Base-by-base conservation (phyloP, 768 basidiomycete genomes). In the Cystobasidium ongulense region DNA sequence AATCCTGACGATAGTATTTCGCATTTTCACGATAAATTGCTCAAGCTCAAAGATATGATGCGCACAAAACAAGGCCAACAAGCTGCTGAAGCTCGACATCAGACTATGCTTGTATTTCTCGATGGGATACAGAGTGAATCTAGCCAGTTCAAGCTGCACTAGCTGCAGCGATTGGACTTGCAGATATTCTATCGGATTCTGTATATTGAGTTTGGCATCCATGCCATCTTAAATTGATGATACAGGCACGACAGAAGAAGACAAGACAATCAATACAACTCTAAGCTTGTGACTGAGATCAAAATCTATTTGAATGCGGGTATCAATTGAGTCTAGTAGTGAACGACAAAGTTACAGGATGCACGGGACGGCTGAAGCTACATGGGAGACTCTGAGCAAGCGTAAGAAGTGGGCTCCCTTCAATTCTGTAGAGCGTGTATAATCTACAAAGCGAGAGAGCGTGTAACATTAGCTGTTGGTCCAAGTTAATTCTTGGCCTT, bases 21-120 rank as follows among this genome's bases (percentile, higher is more conserved):
- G 1, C 78, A 79, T 59, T 79, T 77, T 36, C 68, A 76, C 59
- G 78, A 79, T 52, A 79, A 79, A 63, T 73, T 79, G 1, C 46
- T 78, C 57, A 67, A 68, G 13, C 73, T 79, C 17, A 73, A 77
- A 25, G 62, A 41, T 1, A 73, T 77, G 77, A 76, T 79, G 68
- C 38, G 63, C 4, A 74, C 73, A 8, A 29, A 46, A 21, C 1
- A 18, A 27, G 73, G 73, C 29, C 17, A 62, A 31, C 8, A 71
- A 52, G 11, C 57, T n/a, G 73, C 66, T n/a, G 25, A 46, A 27
- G n/a, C n/a, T 13, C 65, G 65, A 18, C 65, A 67, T 38, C 65
- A 67, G 43, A 52, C 46, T 29, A 67, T 67, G 65, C 65, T 67
- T 36, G 39, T 50, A 25, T 67, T 67, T 25, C 23, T 67, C 17